Evolutionary conservation across 2,329 filamentous ascomycete genomes (phyloP).

Genomic region (Akanthomyces lecanii): DNA sequence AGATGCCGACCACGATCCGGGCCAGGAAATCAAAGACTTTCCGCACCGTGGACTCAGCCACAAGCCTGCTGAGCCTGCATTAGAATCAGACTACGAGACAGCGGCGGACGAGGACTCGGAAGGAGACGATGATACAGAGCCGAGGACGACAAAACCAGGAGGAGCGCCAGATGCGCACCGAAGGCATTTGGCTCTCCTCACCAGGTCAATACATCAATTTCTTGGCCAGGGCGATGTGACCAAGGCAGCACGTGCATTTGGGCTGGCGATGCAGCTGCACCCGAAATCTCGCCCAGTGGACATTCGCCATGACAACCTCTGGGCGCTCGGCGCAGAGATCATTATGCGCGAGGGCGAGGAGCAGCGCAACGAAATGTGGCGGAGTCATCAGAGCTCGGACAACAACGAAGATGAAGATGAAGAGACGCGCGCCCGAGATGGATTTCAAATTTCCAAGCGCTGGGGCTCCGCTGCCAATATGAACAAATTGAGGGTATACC

Average conservation of each 20-base stretch:
- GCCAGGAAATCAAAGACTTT: slow-evolving; percentile 41
- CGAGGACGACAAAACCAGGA: slow-evolving; percentile 27
- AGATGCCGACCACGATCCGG: slow-evolving; percentile 40
- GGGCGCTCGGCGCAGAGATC: slow-evolving; percentile 83
- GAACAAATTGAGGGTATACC: slow-evolving; percentile 54
- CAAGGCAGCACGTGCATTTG: slow-evolving; percentile 71
- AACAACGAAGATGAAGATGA: background rate
- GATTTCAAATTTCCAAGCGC: slow-evolving; percentile 18
- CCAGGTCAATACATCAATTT: slow-evolving; percentile 66
- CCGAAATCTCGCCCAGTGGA: slow-evolving; percentile 50
- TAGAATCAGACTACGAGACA: slow-evolving; percentile 8
- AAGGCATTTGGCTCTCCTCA: slow-evolving; percentile 61
- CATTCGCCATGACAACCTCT: slow-evolving; percentile 63
- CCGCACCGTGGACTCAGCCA: slow-evolving; percentile 42
- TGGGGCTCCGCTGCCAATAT: slow-evolving; percentile 47
- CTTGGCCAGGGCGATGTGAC: slow-evolving; percentile 66
- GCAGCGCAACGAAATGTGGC: slow-evolving; percentile 17
- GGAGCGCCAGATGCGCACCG: slow-evolving; percentile 18
- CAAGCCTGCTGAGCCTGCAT: background rate
- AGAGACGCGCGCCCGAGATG: background rate
- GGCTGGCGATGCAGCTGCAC: slow-evolving; percentile 60
- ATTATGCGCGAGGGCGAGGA: slow-evolving; percentile 59
- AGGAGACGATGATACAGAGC: slow-evolving; percentile 61
- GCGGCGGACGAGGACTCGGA: slow-evolving; percentile 46
- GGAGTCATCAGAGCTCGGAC: background rate